phyloP scores from a whole-genome alignment of 108 stramenopile species.

The Skeletonema grethae region DNA sequence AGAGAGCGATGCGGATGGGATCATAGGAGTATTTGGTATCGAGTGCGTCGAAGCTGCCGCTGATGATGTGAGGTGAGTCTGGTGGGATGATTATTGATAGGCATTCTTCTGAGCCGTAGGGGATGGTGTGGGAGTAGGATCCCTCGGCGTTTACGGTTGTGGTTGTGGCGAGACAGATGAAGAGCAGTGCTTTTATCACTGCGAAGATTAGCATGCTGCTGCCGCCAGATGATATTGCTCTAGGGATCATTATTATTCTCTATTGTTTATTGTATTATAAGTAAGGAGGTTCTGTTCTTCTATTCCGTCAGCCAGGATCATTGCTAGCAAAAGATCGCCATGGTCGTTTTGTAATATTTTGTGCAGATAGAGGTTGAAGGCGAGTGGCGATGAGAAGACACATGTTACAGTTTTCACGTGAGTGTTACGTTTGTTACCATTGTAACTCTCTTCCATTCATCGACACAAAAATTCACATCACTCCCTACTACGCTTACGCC shows the following conservation, averaged over 20 bases:
- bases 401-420: too few species aligned
- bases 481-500: too few species aligned
- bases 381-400: too few species aligned
- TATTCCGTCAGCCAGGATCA: not conserved
- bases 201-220: not conserved
- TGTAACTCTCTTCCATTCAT: too few species aligned
- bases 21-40: conserved; percentile 36
- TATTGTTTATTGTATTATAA: too few species aligned
- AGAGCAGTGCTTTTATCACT: not conserved
- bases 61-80: conserved; percentile 24
- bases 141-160: conserved; percentile 23
- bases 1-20: conserved; percentile 44
- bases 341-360: not conserved
- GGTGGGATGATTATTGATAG: conserved; percentile 36
- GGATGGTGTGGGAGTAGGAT: conserved; percentile 36
- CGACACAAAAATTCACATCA: too few species aligned
- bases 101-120: conserved; percentile 44
- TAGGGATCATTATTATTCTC: not conserved
- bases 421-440: too few species aligned
- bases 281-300: not conserved
- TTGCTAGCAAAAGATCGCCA: not conserved
- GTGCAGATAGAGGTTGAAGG: too few species aligned
- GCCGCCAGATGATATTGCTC: not conserved
- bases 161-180: not conserved
- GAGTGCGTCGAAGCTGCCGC: conserved; percentile 43